Evolutionary conservation across 257 asterid species (phyloP), one percentile per base, ranked within the genome.

Genomic region (Ocimum tenuiflorum): DNA sequence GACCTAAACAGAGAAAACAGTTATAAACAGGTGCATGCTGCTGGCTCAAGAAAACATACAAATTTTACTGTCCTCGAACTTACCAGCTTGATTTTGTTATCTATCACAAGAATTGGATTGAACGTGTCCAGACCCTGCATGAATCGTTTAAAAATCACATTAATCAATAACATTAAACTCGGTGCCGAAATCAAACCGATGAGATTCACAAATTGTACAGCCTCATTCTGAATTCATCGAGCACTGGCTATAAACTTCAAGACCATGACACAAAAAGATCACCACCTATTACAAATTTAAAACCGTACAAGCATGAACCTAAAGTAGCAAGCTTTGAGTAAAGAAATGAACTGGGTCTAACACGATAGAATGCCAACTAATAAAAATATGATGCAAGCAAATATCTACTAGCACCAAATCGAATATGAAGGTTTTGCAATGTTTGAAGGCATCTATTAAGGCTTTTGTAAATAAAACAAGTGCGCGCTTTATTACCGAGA

Each of bases 11-110:
- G 58, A 22, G 47, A 29, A 17, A 67, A 54, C 31, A 1, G 8
- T 46, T 48, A 45, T 36, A 31, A 45, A n/a, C n/a, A 48, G 22
- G 13, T 6, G 22, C 19, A 6, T 23, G 42, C 45, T 48, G 51
- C 3, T 31, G 59, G 49, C 19, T 31, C 60, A 53, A 18, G 17
- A 68, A 47, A 31, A 62, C 47, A 61, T 12, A 56, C 23, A 56
- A 65, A 13, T n/a, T 3, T 18, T 0, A 2, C 1, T n/a, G 43
- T 17, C 39, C 20, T 20, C 19, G 8, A n/a, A 75, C 91, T n/a
- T 74, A 89, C 98, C 95, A 91, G 77, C 82, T 88, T 89, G 60
- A 91, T 78, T 66, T 91, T 89, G 75, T 76, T 78, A 68, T 91
- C 92, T 57, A 91, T 89, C 13, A 68, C 58, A 63, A 89, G 68